These are phyloP conservation scores for Penicillium cosmopolitanum DNA, from an alignment of 495 filamentous ascomycete genomes.

Conservation along the genomic window DNA sequence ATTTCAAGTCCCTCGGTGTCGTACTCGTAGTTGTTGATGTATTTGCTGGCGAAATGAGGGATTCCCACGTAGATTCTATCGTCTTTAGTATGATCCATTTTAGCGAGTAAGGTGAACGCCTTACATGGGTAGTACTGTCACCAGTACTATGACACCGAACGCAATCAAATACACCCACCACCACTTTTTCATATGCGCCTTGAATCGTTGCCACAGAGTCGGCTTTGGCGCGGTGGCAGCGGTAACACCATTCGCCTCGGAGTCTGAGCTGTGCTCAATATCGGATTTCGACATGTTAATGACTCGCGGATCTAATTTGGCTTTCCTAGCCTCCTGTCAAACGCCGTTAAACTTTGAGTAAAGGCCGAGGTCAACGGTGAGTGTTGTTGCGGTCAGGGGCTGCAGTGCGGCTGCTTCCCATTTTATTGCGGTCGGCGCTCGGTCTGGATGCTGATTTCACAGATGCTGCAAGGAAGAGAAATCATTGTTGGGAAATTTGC, in stretches of 20 bases:
- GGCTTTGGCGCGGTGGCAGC: slow-evolving; percentile 18
- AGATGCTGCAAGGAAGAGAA: not conserved
- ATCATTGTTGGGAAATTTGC: not conserved
- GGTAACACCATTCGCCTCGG: slow-evolving; percentile 12
- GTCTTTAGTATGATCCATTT: not conserved
- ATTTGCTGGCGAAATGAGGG: slow-evolving; percentile 32
- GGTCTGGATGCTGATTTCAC: not conserved
- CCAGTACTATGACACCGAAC: slow-evolving; percentile 24
- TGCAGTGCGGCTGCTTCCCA: slow-evolving; percentile 1
- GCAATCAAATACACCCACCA: slow-evolving; percentile 37
- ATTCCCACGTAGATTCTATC: slow-evolving; percentile 35
- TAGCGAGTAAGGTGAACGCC: not conserved
- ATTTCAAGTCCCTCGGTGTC: slow-evolving; percentile 28
- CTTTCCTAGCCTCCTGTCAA: slow-evolving; percentile 4
- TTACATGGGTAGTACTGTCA: slow-evolving; percentile 34
- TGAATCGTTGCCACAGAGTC: slow-evolving; percentile 29
- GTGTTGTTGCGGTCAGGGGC: not conserved
- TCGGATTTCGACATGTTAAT: slow-evolving; percentile 30
- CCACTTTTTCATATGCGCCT: slow-evolving; percentile 35
- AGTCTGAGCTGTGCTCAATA: slow-evolving; percentile 22
- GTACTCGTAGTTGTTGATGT: slow-evolving; percentile 35
- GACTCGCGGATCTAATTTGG: not conserved
- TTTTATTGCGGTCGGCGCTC: not conserved
- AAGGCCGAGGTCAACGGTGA: not conserved
- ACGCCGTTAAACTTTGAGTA: not conserved